Conservation (phyloP, 768 basidiomycete species). For the Russula ochroleuca region DNA sequence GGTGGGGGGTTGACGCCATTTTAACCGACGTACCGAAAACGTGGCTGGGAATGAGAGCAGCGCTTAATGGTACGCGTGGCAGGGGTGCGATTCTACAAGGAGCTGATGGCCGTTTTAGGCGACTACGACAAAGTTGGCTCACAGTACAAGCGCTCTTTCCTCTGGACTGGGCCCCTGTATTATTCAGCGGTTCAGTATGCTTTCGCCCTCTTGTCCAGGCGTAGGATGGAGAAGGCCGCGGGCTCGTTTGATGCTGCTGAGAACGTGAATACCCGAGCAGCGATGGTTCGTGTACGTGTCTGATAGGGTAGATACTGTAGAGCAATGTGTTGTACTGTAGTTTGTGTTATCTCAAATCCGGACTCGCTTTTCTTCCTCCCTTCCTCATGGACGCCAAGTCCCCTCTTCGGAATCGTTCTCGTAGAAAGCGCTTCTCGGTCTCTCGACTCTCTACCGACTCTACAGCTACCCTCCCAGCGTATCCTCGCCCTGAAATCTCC, state of each 20-base stretch:
- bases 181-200: constrained; percentile 24
- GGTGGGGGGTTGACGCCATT: constrained; percentile 46
- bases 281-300: constrained; percentile 15
- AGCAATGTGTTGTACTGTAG: not conserved
- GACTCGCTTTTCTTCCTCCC: not conserved
- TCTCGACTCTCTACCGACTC: constrained; percentile 64
- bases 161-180: constrained; percentile 26
- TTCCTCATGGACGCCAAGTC: constrained; percentile 9
- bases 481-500: constrained; percentile 39
- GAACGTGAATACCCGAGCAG: not conserved
- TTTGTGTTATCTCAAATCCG: not conserved
- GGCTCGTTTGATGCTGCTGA: constrained; percentile 26
- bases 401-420: constrained; percentile 32
- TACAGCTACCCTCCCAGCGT: constrained; percentile 60
- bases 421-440: constrained; percentile 55
- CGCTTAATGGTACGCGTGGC: constrained; percentile 29
- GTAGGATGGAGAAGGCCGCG: constrained; percentile 23
- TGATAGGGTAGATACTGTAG: not conserved
- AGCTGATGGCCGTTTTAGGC: constrained; percentile 5
- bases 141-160: constrained; percentile 27
- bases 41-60: constrained; percentile 39
- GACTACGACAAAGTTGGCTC: constrained; percentile 28
- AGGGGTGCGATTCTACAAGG: not conserved
- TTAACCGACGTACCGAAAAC: constrained; percentile 43
- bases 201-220: not conserved